Evolutionary conservation across 2,329 filamentous ascomycete genomes (phyloP), one percentile per base, ranked within the genome.

Genomic region (Amphichorda felina): DNA sequence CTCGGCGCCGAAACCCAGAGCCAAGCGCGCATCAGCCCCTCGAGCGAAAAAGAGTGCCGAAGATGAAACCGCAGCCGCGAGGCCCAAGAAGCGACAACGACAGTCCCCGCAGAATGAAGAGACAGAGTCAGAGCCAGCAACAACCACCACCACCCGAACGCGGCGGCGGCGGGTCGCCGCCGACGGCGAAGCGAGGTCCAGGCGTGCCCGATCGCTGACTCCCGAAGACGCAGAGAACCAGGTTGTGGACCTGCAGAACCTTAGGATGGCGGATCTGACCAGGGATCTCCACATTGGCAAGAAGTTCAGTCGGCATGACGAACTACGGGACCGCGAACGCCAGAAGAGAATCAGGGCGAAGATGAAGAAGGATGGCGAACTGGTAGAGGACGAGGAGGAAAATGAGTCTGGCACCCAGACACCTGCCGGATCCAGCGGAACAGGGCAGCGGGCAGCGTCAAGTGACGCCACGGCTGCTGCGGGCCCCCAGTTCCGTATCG

Each of bases 221-320:
- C 78, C 79, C 2, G 75, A 79, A 36, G 72, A 79, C 43, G 72
- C 75, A 4, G 77, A 82, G 47, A 54, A 58, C 17, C 66, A 71
- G 39, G 55, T 70, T 41, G 77, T 89, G 37, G 79, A 87, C 48
- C 64, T 74, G 16, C 69, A 70, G 17, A 70, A 68, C 4, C 68
- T 82, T 18, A 83, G 75, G 36, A 85, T 91, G 76, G 71, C 68
- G 30, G 80, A 86, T 38, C 58, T 91, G 3, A 82, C 75, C 34
- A 73, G 70, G 41, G 80, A 85, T 48, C 61, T 82, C 35, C 68
- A 70, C 16, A 79, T 80, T 38, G 84, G 84, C 38, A 83, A 82
- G 52, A 77, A 80, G 40, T 88, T 85, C 38, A 79, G 77, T 47
- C 71, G 79, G 3, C 82, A 86, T 45, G 75, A 78, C 46, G 76